These are phyloP conservation scores for Pezicula rhizophila DNA, from an alignment of 2,329 filamentous ascomycete genomes.

Conservation along the genomic window DNA sequence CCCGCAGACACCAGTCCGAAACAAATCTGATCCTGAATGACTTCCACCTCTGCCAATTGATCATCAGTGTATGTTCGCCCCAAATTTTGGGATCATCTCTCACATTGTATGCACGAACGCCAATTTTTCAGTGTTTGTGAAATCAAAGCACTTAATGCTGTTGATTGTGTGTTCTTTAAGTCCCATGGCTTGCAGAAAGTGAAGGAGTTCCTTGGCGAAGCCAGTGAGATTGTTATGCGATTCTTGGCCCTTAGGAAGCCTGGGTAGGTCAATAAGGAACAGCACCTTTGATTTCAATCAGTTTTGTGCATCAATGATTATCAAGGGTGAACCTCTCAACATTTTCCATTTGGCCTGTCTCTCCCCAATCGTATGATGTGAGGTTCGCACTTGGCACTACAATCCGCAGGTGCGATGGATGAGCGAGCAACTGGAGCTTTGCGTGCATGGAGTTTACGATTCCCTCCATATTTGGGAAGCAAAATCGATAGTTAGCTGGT, in stretches of 20 bases:
- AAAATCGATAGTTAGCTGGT: conserved; percentile 57
- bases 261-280: conserved; percentile 82
- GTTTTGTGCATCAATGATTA: not conserved
- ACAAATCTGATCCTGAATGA: conserved; percentile 40
- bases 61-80: not conserved
- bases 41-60: conserved; percentile 40
- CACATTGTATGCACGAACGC: conserved; percentile 65
- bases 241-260: conserved; percentile 23
- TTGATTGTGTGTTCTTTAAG: conserved; percentile 58
- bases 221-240: conserved; percentile 26
- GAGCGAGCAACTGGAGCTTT: conserved; percentile 87
- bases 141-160: conserved; percentile 76
- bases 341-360: too few relatives aligned
- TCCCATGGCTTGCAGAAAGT: conserved; percentile 62
- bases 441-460: conserved; percentile 79
- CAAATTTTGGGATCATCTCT: conserved; percentile 24
- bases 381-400: conserved; percentile 86
- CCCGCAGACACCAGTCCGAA: conserved; percentile 65
- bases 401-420: conserved; percentile 65
- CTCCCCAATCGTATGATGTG: conserved; percentile 79
- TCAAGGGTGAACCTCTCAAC: conserved; percentile 40
- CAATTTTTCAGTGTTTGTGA: conserved; percentile 61
- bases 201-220: conserved; percentile 64
- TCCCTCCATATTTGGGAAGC: conserved; percentile 72
- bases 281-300: conserved; percentile 47